A percentile compares a stretch with the other conserved stretches of the same genome.
Conservation (phyloP, 371 early-diverging fungal genomes). For the Haplosporangium sp. region DNA sequence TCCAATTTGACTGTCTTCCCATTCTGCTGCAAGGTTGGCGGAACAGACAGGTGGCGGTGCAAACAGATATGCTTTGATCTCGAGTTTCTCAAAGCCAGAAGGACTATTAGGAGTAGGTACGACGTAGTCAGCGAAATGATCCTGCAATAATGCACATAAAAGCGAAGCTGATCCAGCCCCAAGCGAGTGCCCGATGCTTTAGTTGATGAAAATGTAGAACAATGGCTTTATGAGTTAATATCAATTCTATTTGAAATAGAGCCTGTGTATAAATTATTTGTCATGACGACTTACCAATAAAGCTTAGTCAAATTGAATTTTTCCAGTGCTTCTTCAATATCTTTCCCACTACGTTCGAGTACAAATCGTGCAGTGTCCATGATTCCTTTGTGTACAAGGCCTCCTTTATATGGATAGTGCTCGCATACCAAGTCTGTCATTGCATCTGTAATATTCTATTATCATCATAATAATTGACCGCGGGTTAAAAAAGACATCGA, state of each 20-base stretch:
- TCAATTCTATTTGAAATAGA: background rate
- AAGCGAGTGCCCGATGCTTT: conserved; percentile 84
- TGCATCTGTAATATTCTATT: conserved; percentile 81
- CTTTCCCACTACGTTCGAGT: conserved; percentile 57
- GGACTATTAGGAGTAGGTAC: conserved; percentile 22
- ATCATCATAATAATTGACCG: conserved; percentile 59
- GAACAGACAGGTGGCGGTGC: conserved; percentile 78
- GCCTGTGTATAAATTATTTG: background rate
- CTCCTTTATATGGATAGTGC: conserved; percentile 88
- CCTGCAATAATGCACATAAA: conserved; percentile 60
- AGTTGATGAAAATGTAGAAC: conserved; percentile 17
- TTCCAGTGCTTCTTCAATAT: conserved; percentile 43
- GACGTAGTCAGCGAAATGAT: conserved; percentile 26
- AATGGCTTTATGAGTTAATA: background rate
- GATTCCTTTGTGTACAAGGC: conserved; percentile 87
- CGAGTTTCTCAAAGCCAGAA: conserved; percentile 43
- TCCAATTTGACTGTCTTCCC: conserved; percentile 73
- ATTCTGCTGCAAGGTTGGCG: conserved; percentile 70
- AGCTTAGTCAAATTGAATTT: conserved; percentile 48
- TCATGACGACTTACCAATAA: conserved; percentile 31
- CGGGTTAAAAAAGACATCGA: background rate
- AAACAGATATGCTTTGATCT: conserved; percentile 64
- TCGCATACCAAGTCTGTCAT: conserved; percentile 91
- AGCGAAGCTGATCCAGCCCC: conserved; percentile 85
- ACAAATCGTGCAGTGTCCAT: conserved; percentile 81